Conservation (phyloP, 2,329 filamentous ascomycete species). For the Periconia sp. region DNA sequence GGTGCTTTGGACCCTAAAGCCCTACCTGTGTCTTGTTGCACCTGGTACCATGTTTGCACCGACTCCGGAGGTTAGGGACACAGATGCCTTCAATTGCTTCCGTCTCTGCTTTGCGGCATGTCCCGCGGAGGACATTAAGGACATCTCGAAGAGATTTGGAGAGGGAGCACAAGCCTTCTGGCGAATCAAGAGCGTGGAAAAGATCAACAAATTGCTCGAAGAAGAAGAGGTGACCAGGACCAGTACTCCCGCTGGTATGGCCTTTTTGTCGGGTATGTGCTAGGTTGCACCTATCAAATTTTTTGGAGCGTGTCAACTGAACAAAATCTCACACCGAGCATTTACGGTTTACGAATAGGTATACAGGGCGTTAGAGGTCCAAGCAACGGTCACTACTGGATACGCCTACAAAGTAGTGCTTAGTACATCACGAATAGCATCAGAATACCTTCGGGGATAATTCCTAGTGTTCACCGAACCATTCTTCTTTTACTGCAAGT, state of each 20-base stretch:
- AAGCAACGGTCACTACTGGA: too few species aligned
- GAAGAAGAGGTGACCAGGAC: slow-evolving; percentile 33
- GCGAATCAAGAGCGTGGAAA: slow-evolving; percentile 70
- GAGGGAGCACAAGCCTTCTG: slow-evolving; percentile 77
- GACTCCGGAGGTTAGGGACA: slow-evolving; percentile 62
- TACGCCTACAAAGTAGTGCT: too few species aligned
- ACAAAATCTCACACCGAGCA: too few species aligned
- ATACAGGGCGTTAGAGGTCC: too few species aligned
- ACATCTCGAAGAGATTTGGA: slow-evolving; percentile 68
- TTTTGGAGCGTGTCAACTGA: too few species aligned
- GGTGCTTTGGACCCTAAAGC: slow-evolving; percentile 72
- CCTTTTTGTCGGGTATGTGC: slow-evolving; percentile 39
- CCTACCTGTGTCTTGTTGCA: slow-evolving; percentile 71
- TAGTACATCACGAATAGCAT: too few species aligned
- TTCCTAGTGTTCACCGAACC: too few species aligned
- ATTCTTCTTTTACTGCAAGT: too few species aligned
- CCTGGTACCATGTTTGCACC: slow-evolving; percentile 79
- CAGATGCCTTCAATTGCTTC: slow-evolving; percentile 73
- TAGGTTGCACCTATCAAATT: too few species aligned
- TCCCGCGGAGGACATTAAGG: slow-evolving; percentile 70
- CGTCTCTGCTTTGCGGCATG: slow-evolving; percentile 87
- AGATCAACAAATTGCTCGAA: slow-evolving; percentile 67
- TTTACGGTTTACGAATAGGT: too few species aligned
- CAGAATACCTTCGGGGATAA: too few species aligned
- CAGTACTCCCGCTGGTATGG: slow-evolving; percentile 29